A percentile compares a stretch with the other conserved stretches of the same genome.
Conservation (phyloP, 345 rosid species). For the Ceriops decandra region DNA sequence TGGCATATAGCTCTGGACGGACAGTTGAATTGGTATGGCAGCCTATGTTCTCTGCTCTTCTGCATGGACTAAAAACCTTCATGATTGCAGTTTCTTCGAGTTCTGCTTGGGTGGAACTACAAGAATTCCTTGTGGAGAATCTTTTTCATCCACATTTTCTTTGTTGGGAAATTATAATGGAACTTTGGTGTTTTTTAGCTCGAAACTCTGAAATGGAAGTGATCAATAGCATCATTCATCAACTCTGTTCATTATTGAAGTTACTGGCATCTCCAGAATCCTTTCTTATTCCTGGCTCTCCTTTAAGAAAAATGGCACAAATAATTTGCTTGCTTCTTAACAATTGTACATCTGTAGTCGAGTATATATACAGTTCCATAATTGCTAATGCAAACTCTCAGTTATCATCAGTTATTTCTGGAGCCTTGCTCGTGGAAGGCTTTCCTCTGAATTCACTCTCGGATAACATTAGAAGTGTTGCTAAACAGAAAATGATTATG, state of each 20-base stretch:
- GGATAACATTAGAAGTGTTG: constrained; percentile 39
- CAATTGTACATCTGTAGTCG: constrained; percentile 49
- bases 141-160: constrained; percentile 81
- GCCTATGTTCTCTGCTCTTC: constrained; percentile 52
- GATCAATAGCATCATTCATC: constrained; percentile 40
- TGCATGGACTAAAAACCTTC: constrained; percentile 67
- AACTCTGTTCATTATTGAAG: constrained; percentile 54
- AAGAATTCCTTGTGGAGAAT: constrained; percentile 63
- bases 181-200: constrained; percentile 79
- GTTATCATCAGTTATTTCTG: constrained; percentile 40
- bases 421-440: constrained; percentile 71
- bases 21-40: constrained; percentile 54
- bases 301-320: constrained; percentile 66
- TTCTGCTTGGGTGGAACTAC: constrained; percentile 60
- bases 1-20: constrained; percentile 50
- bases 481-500: constrained; percentile 49
- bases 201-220: constrained; percentile 54
- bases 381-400: constrained; percentile 39
- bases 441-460: constrained; percentile 64
- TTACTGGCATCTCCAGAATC: constrained; percentile 49
- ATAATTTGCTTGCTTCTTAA: constrained; percentile 56
- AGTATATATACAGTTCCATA: constrained; percentile 44
- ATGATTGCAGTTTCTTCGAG: constrained; percentile 58
- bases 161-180: constrained; percentile 74
- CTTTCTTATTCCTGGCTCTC: constrained; percentile 48